phyloP scores from a whole-genome alignment of 2,329 filamentous ascomycete species.

The Colletotrichum gloeosporioides region DNA sequence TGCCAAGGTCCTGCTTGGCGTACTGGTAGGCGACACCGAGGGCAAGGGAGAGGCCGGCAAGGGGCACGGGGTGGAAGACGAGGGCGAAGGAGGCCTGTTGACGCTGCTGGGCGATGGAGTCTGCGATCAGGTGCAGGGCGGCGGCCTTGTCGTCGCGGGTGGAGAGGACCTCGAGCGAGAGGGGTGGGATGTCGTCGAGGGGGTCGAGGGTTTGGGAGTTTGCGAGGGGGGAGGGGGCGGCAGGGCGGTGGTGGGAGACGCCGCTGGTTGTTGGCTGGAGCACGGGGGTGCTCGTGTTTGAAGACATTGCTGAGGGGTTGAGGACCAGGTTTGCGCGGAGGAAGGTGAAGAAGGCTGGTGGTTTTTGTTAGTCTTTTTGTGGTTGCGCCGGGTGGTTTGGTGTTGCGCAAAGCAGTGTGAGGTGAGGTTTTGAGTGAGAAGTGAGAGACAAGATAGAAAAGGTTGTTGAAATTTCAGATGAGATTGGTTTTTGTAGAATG shows the following conservation, averaged over 20 bases:
- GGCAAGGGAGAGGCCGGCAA: conserved; percentile 50
- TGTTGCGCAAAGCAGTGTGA: neutral
- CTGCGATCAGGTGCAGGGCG: conserved; percentile 76
- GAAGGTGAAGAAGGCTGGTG: conserved; percentile 80
- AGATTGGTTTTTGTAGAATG: neutral
- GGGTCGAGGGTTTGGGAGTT: conserved; percentile 42
- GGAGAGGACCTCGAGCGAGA: conserved; percentile 65
- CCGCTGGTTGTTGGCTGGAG: conserved; percentile 49
- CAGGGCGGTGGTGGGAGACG: conserved; percentile 37
- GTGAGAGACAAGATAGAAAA: neutral
- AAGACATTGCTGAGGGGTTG: conserved; percentile 63
- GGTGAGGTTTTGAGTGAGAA: neutral
- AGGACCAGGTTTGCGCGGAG: conserved; percentile 81
- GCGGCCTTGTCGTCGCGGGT: conserved; percentile 65
- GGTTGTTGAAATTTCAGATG: conserved; percentile 7
- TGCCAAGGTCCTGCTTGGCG: conserved; percentile 53
- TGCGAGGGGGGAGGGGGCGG: conserved; percentile 41
- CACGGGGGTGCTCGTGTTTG: conserved; percentile 69
- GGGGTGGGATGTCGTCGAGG: conserved; percentile 63
- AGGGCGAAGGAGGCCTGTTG: conserved; percentile 69
- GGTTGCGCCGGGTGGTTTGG: neutral
- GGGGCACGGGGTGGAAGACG: conserved; percentile 64
- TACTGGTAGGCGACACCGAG: conserved; percentile 53
- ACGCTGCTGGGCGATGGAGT: conserved; percentile 83
- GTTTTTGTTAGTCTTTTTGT: conserved; percentile 13